Percentiles rank a stretch among this genome's conserved stretches.
These are phyloP conservation scores for Eucalyptus victrix DNA, from an alignment of 345 rosid species.

Conservation along the genomic window DNA sequence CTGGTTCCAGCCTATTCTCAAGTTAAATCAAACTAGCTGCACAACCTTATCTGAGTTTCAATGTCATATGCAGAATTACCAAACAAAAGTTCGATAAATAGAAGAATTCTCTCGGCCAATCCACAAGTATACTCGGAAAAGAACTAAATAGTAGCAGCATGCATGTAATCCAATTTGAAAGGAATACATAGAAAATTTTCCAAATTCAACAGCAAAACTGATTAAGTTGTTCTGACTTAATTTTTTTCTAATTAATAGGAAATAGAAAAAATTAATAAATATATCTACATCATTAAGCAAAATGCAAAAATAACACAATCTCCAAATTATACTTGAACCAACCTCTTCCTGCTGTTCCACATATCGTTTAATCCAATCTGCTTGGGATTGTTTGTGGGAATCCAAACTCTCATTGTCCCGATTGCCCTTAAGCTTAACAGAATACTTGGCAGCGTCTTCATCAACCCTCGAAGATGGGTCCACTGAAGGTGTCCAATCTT, in stretches of 20 bases:
- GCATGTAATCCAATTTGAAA: neutral
- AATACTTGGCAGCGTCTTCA: conserved; percentile 23
- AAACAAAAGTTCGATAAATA: neutral
- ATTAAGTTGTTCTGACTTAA: neutral
- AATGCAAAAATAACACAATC: neutral
- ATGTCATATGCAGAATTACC: neutral
- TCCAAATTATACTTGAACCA: neutral
- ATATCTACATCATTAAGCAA: neutral
- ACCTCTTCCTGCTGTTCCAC: conserved; percentile 83
- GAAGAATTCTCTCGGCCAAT: neutral
- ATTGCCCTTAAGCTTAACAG: conserved; percentile 38
- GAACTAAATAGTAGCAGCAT: neutral
- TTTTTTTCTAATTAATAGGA: neutral
- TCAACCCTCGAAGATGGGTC: conserved; percentile 12
- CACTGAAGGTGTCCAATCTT: conserved; percentile 33
- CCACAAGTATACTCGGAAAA: neutral
- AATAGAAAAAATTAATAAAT: neutral
- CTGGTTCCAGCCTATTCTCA: neutral
- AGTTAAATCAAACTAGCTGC: neutral
- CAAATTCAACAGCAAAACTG: neutral
- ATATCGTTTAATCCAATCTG: conserved; percentile 88
- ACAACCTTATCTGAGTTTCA: neutral
- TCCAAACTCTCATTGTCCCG: conserved; percentile 30
- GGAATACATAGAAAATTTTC: neutral
- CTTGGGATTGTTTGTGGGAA: conserved; percentile 58